These are phyloP conservation scores for Colletotrichum liriopes DNA, from an alignment of 2,329 filamentous ascomycete genomes.

Conservation along the genomic window DNA sequence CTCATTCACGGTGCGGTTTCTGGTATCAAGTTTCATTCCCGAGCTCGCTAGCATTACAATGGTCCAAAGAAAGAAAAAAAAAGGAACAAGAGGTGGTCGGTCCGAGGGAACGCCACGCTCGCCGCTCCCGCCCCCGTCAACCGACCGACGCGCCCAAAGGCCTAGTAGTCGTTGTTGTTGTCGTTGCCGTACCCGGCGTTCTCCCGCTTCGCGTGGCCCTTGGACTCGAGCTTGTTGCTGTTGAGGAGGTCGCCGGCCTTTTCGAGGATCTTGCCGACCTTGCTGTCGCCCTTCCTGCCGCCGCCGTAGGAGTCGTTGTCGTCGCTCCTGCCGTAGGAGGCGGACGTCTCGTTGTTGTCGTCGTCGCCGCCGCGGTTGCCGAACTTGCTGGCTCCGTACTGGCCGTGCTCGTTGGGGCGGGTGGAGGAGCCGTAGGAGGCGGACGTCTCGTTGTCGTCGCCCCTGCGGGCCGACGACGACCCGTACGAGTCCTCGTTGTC, in stretches of 20 bases:
- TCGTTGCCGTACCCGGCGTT: conserved; percentile 52
- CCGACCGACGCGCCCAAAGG: too few relatives aligned
- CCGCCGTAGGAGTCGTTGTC: conserved; percentile 44
- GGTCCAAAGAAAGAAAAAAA: background rate
- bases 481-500: conserved; percentile 44
- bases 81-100: too few relatives aligned
- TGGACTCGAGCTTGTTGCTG: conserved; percentile 63
- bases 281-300: conserved; percentile 57
- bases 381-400: too few relatives aligned
- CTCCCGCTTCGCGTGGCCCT: conserved; percentile 67
- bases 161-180: conserved; percentile 34
- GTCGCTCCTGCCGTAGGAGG: conserved; percentile 44
- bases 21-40: background rate
- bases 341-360: conserved; percentile 43
- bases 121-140: too few relatives aligned
- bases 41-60: conserved; percentile 3
- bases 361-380: background rate
- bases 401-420: conserved; percentile 13
- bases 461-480: conserved; percentile 42
- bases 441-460: conserved; percentile 42
- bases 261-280: conserved; percentile 71
- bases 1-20: background rate
- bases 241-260: conserved; percentile 68
- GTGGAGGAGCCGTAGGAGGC: conserved; percentile 42
- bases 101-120: background rate